Percentiles rank a stretch among this genome's conserved stretches.
These are phyloP conservation scores for Dalbergia cultrata DNA, from an alignment of 306 rosid genomes.

Conservation along the genomic window DNA sequence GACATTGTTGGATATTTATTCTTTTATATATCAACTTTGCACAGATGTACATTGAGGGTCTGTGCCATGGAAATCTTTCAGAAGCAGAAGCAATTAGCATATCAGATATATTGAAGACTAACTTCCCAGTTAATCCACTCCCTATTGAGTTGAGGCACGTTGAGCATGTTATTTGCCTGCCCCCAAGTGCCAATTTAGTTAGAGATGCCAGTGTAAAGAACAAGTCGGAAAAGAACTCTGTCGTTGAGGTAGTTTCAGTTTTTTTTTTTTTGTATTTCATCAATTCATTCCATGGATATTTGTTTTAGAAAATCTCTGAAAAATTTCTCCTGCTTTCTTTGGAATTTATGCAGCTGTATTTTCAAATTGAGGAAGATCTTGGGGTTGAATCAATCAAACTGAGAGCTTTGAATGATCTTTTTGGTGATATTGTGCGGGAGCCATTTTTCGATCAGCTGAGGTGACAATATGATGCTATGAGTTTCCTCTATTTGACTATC, in stretches of 20 bases:
- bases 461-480: constrained; percentile 57
- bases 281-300: background rate
- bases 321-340: constrained; percentile 27
- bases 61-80: constrained; percentile 90
- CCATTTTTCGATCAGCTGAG: constrained; percentile 95
- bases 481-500: constrained; percentile 30
- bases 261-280: constrained; percentile 18
- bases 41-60: constrained; percentile 90
- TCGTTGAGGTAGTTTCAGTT: constrained; percentile 76
- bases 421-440: constrained; percentile 88
- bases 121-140: constrained; percentile 71
- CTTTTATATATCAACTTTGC: constrained; percentile 35
- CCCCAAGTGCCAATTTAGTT: constrained; percentile 74
- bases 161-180: constrained; percentile 77
- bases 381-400: constrained; percentile 69
- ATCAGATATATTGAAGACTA: constrained; percentile 73
- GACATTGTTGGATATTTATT: constrained; percentile 44
- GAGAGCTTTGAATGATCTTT: constrained; percentile 85
- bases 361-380: constrained; percentile 84
- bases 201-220: constrained; percentile 86
- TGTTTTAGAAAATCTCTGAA: constrained; percentile 25
- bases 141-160: constrained; percentile 78
- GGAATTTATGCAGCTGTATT: constrained; percentile 81
- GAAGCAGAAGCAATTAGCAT: constrained; percentile 83
- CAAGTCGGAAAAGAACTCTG: constrained; percentile 83